These are phyloP conservation scores for Teratosphaeria destructans DNA, from an alignment of 2,329 filamentous ascomycete species.

Conservation along the genomic window DNA sequence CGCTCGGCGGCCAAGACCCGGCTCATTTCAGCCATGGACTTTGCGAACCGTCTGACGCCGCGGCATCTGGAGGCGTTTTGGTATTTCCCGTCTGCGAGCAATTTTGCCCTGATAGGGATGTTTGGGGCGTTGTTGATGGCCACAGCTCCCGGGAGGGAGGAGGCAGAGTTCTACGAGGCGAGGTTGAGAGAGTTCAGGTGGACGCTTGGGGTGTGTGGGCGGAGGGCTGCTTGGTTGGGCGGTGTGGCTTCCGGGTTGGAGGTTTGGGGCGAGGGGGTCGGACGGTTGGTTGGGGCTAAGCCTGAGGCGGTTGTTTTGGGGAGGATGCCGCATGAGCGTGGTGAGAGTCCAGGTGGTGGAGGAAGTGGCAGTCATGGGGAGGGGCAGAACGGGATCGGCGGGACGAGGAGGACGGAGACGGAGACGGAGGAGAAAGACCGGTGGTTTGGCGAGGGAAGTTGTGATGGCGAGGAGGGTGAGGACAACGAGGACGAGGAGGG, in stretches of 20 bases:
- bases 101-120: slow-evolving; percentile 89
- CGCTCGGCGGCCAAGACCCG: slow-evolving; percentile 88
- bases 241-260: slow-evolving; percentile 37
- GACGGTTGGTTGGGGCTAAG: slow-evolving; percentile 34
- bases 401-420: neutral
- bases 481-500: neutral
- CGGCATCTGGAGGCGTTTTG: slow-evolving; percentile 84
- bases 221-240: slow-evolving; percentile 47
- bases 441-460: neutral
- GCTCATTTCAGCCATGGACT: slow-evolving; percentile 92
- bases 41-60: slow-evolving; percentile 83
- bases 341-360: neutral
- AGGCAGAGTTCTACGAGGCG: slow-evolving; percentile 84
- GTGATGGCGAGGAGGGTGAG: neutral
- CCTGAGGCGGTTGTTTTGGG: slow-evolving; percentile 12
- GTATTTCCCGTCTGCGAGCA: slow-evolving; percentile 79
- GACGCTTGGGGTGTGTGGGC: slow-evolving; percentile 79
- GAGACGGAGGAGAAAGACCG: neutral
- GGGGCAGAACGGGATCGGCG: neutral
- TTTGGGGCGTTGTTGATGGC: slow-evolving; percentile 87
- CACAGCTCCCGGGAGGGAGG: slow-evolving; percentile 75
- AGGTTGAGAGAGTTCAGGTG: slow-evolving; percentile 83
- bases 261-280: slow-evolving; percentile 33
- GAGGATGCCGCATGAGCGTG: neutral
- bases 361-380: neutral